Evolutionary conservation across 805 yeast species (phyloP).

Genomic region (Candida anglica): DNA sequence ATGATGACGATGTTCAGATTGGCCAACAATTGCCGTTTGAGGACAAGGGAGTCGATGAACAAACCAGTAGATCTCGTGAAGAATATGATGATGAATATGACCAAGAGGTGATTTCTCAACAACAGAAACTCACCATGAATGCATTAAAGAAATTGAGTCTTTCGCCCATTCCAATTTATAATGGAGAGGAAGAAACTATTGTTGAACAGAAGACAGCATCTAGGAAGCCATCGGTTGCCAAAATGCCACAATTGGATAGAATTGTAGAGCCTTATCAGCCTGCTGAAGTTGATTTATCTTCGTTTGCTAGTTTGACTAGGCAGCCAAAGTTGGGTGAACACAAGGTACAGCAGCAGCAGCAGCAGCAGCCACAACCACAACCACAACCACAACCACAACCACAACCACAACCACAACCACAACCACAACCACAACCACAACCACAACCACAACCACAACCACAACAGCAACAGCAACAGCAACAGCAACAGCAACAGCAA

Average conservation of each 20-base stretch:
- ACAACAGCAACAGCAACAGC: not conserved
- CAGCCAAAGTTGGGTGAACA: constrained; percentile 25
- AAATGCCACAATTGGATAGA: constrained; percentile 2
- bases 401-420: no score
- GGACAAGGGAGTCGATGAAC: constrained; percentile 11
- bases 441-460: not conserved
- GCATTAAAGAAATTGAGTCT: constrained; percentile 41
- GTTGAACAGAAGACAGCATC: constrained; percentile 2
- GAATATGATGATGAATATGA: constrained; percentile 24
- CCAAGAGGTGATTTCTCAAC: constrained; percentile 35
- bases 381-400: not conserved
- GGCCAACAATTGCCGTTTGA: constrained; percentile 40
- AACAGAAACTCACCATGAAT: constrained; percentile 38
- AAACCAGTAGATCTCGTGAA: constrained; percentile 1
- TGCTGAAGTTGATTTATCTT: constrained; percentile 42
- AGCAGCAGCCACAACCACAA: no score
- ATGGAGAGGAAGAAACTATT: constrained; percentile 14
- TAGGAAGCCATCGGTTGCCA: constrained; percentile 5
- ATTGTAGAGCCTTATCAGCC: constrained; percentile 37
- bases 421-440: no score
- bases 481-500: not conserved
- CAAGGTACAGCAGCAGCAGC: not conserved
- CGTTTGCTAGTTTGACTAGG: constrained; percentile 41
- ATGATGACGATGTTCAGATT: constrained; percentile 31
- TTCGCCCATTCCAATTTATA: constrained; percentile 35